Conservation (phyloP, 2,329 filamentous ascomycete genomes). For the Domatiomyces catenatus region DNA sequence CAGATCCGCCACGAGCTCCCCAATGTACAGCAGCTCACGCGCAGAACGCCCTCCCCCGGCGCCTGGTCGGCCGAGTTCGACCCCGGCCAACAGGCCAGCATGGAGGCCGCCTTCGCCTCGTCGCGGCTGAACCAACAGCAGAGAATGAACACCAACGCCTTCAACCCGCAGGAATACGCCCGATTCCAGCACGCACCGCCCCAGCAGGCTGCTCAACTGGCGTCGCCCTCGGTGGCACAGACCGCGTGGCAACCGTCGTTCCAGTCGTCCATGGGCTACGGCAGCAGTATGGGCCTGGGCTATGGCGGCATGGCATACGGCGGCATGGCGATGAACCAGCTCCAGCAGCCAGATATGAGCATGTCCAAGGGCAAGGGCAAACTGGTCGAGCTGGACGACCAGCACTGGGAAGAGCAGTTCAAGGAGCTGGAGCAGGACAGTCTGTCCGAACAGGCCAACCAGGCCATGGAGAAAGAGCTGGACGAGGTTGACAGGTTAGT, state of each 20-base stretch:
- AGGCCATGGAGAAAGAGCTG: slow-evolving; percentile 69
- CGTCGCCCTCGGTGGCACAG: slow-evolving; percentile 41
- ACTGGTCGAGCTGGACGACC: slow-evolving; percentile 82
- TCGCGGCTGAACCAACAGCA: slow-evolving; percentile 24
- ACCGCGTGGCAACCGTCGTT: slow-evolving; percentile 41
- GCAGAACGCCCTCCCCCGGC: slow-evolving; percentile 39
- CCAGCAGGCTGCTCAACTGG: slow-evolving; percentile 31
- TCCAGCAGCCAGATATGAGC: slow-evolving; percentile 24
- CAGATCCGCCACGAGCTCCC: slow-evolving; percentile 50
- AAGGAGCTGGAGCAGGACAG: slow-evolving; percentile 47
- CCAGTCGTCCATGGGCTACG: slow-evolving; percentile 32
- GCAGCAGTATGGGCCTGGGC: slow-evolving; percentile 19
- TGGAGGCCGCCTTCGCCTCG: slow-evolving; percentile 51
- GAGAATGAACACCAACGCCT: slow-evolving; percentile 34
- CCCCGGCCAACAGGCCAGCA: slow-evolving; percentile 45
- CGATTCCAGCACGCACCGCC: slow-evolving; percentile 60
- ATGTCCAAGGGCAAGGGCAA: slow-evolving; percentile 63
- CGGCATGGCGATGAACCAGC: slow-evolving; percentile 34
- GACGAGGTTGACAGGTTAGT: slow-evolving; percentile 79
- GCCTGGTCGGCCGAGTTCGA: slow-evolving; percentile 53
- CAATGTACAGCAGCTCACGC: slow-evolving; percentile 32
- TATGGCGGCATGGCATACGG: slow-evolving; percentile 36
- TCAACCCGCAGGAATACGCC: slow-evolving; percentile 73
- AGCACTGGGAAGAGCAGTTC: slow-evolving; percentile 94
- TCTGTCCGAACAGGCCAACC: slow-evolving; percentile 49